Base-by-base conservation (phyloP, 2,329 filamentous ascomycete genomes). In the Aspergillus brunneoviolaceus region DNA sequence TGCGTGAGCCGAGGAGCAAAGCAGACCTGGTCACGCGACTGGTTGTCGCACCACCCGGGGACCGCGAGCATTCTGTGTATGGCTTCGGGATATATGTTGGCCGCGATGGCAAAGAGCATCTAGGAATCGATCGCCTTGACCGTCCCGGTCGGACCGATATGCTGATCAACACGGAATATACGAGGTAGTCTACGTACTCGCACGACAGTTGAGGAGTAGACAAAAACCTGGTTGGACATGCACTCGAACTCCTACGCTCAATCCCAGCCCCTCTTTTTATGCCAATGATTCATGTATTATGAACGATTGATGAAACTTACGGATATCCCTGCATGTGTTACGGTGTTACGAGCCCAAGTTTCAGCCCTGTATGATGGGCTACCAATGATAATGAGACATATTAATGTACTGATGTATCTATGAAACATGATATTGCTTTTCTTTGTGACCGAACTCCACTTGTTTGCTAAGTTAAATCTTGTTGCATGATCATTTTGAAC, bases 21-120 rank as follows among this genome's bases (percentile, higher is more conserved):
- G 80, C 80, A 0, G 89, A 92, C 64, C 82, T 97, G 21, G 82
- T 88, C 23, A 86, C 84, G 0, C 81, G 89, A 48, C 78, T 96
- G 2, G 87, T 91, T 54, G 85, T 49, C 77, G 80, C 76, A 0
- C 74, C 77, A 0, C 75, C 75, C 0, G 74, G 74, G 1, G 77
- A 78, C 47, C 70, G 72, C 16, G 64, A 73, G 5, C 63, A 70
- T 49, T 69, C 79, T 9, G 75, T 76, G 54, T 88, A 85, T 65
- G 84, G 80, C 0, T 85, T 87, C 68, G 85, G 84, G 1, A 78
- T 85, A 19, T 85, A 83, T 63, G 73, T 80, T 2, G 86, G 85
- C 0, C 77, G 84, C 27, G 85, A 87, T 68, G 85, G 85, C 1
- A 80, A 79, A 58, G 84, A 87, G 65, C 84, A 84, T 70, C 72